These are phyloP conservation scores for Aegilops longissima DNA, from an alignment of 176 grass and related monocot genomes.

Conservation along the genomic window DNA sequence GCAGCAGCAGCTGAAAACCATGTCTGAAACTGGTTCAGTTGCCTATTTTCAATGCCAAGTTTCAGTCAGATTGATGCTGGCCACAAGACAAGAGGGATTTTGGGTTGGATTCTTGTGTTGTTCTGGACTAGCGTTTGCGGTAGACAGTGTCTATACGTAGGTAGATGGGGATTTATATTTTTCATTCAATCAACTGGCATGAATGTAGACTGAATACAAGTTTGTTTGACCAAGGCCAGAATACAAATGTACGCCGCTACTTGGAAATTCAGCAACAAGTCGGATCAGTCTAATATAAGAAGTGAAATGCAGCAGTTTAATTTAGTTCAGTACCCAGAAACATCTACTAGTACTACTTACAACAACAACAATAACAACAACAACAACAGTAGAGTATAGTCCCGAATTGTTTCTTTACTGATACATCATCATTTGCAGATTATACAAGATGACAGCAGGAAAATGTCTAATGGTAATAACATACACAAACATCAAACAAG, in stretches of 20 bases:
- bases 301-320: not conserved
- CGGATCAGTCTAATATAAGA: not conserved
- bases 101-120: constrained; percentile 6
- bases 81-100: not conserved
- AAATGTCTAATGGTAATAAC: not conserved
- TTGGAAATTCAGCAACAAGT: not conserved
- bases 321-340: not conserved
- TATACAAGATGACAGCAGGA: not conserved
- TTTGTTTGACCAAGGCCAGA: not conserved
- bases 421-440: constrained; percentile 1
- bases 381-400: not conserved
- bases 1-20: too few species aligned
- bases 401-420: constrained; percentile 27
- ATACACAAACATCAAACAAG: not conserved
- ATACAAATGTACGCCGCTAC: not conserved
- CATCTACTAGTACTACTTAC: constrained; percentile 5
- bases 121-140: not conserved
- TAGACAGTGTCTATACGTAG: not conserved
- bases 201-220: not conserved
- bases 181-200: not conserved
- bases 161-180: too few species aligned
- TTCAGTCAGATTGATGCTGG: not conserved
- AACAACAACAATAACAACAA: not conserved
- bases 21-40: not conserved
- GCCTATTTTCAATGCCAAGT: not conserved